Evolutionary conservation across 306 rosid species (phyloP).

Genomic region (Begonia masoniana): DNA sequence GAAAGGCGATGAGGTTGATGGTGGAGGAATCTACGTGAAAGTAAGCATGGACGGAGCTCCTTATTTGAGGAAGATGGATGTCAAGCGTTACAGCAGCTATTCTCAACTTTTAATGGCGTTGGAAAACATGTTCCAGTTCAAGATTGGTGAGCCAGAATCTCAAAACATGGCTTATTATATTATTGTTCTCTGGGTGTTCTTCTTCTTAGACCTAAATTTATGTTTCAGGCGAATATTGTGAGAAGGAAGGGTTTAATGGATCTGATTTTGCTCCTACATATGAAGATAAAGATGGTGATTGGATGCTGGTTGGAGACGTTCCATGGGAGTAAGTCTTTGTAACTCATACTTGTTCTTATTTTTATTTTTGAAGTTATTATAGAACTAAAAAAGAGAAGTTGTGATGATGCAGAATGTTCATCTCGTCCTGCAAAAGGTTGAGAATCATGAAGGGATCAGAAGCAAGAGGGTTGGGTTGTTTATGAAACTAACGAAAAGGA

Average conservation of each 20-base stretch:
- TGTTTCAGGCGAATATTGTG: conserved; percentile 49
- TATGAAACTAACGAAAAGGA: neutral
- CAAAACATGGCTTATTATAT: neutral
- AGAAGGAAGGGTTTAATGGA: conserved; percentile 69
- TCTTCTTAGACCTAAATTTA: neutral
- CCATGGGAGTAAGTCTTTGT: conserved; percentile 62
- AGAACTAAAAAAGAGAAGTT: neutral
- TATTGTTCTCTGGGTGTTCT: neutral
- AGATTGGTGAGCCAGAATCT: neutral
- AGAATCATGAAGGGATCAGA: conserved; percentile 62
- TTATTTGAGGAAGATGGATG: neutral
- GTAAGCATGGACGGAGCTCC: neutral
- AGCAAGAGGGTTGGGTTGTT: conserved; percentile 42
- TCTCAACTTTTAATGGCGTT: neutral
- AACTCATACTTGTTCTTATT: neutral
- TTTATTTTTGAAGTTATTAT: neutral
- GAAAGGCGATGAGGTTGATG: neutral
- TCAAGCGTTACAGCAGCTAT: neutral
- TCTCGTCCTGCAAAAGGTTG: conserved; percentile 36
- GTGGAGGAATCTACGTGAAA: neutral
- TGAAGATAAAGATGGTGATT: conserved; percentile 85
- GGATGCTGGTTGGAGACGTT: conserved; percentile 96
- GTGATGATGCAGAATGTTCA: conserved; percentile 37
- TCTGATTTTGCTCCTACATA: conserved; percentile 65
- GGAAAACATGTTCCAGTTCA: neutral